phyloP scores from a whole-genome alignment of 176 grass and related monocot genomes.

The Rhynchospora breviuscula region DNA sequence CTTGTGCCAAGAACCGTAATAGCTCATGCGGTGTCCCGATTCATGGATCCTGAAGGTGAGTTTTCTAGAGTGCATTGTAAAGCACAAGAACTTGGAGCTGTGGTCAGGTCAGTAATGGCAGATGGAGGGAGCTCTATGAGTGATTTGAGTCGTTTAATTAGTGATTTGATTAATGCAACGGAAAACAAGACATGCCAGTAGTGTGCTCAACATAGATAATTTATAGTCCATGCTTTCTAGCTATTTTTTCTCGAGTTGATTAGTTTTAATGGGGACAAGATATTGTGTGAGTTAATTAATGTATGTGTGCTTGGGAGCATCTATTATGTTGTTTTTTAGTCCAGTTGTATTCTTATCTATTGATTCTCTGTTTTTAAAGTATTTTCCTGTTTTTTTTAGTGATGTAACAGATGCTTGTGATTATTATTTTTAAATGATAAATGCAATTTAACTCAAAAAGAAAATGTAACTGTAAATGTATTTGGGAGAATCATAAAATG shows the following conservation, averaged over 20 bases:
- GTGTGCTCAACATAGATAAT: neutral
- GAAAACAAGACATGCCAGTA: neutral
- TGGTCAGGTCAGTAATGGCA: neutral
- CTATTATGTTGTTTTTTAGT: neutral
- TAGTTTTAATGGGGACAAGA: too few relatives aligned
- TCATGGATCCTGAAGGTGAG: neutral
- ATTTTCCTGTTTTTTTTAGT: too few relatives aligned
- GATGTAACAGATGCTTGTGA: too few relatives aligned
- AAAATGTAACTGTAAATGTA: too few relatives aligned
- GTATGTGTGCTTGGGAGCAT: neutral
- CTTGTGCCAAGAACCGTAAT: neutral
- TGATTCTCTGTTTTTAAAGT: too few relatives aligned
- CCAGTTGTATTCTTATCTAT: neutral
- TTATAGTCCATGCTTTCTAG: too few relatives aligned
- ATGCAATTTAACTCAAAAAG: too few relatives aligned
- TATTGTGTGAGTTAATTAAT: too few relatives aligned
- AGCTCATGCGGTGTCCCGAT: neutral
- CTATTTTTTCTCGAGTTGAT: neutral
- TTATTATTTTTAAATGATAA: too few relatives aligned
- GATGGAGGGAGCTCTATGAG: neutral
- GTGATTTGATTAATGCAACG: neutral
- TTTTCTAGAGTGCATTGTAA: neutral
- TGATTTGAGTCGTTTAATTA: too few relatives aligned
- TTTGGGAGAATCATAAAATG: too few relatives aligned
- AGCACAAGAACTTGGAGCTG: neutral